Evolutionary conservation across 2,329 filamentous ascomycete genomes (phyloP).

Genomic region (Ceratocystis huliohia): DNA sequence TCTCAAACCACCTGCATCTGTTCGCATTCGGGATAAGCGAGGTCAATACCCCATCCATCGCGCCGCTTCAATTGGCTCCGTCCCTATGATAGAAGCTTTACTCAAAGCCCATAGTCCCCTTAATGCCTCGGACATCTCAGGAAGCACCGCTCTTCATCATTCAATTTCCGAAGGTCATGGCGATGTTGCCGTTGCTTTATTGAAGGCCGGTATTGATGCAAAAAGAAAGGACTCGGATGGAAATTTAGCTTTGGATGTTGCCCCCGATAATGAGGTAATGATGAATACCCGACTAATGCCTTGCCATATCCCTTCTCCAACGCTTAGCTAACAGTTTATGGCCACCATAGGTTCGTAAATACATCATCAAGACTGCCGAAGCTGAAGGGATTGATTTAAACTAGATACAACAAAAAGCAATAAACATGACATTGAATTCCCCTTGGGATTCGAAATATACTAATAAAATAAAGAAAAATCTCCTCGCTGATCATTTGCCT

Average conservation of each 20-base stretch:
- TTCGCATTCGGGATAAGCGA: constrained; percentile 68
- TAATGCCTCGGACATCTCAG: constrained; percentile 69
- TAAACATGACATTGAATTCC: background rate
- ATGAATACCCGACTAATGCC: background rate
- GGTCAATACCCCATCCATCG: constrained; percentile 87
- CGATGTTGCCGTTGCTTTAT: constrained; percentile 69
- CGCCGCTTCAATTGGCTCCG: constrained; percentile 76
- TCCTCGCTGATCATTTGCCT: background rate
- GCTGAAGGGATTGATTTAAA: constrained; percentile 66
- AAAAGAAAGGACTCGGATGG: constrained; percentile 65
- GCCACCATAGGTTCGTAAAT: constrained; percentile 52
- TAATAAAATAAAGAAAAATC: background rate
- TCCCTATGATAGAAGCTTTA: constrained; percentile 73
- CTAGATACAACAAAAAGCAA: constrained; percentile 21
- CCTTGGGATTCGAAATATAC: background rate
- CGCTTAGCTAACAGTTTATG: background rate
- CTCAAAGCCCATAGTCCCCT: constrained; percentile 67
- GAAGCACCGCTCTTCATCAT: constrained; percentile 83
- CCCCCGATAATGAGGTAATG: constrained; percentile 68
- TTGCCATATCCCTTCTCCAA: background rate
- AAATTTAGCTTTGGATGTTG: constrained; percentile 61
- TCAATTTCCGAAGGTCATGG: constrained; percentile 63
- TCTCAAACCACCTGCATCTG: constrained; percentile 55
- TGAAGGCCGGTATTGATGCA: constrained; percentile 74
- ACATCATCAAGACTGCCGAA: constrained; percentile 66